Conservation (phyloP, 768 basidiomycete genomes). For the Boletus rufocinnamomeus region DNA sequence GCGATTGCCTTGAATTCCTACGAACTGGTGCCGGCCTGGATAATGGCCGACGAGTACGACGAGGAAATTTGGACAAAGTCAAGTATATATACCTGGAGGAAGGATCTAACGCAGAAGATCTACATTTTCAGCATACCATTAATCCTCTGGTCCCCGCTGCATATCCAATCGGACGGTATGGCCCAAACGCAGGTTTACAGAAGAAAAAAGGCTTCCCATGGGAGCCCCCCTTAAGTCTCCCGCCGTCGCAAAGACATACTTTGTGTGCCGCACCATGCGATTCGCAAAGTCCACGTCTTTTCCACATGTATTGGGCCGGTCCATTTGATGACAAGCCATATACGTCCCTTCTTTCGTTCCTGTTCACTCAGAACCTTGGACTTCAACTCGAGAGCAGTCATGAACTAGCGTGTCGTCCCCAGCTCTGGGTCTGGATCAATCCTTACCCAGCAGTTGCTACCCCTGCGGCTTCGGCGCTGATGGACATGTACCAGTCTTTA, state of each 20-base stretch:
- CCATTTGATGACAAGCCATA: conserved; percentile 97
- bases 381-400: conserved; percentile 53
- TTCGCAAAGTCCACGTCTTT: conserved; percentile 73
- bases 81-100: conserved; percentile 77
- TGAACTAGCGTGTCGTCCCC: conserved; percentile 66
- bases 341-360: conserved; percentile 86
- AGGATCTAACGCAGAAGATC: conserved; percentile 23
- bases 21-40: conserved; percentile 85
- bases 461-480: conserved; percentile 74
- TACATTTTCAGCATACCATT: conserved; percentile 8
- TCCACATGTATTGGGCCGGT: conserved; percentile 98
- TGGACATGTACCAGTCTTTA: conserved; percentile 81
- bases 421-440: conserved; percentile 97
- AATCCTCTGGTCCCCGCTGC: conserved; percentile 25
- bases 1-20: conserved; percentile 90
- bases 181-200: conserved; percentile 55
- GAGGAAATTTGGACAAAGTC: conserved; percentile 75
- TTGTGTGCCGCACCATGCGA: conserved; percentile 60
- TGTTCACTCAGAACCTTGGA: conserved; percentile 90
- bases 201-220: conserved; percentile 60
- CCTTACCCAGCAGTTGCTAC: conserved; percentile 86
- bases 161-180: conserved; percentile 35
- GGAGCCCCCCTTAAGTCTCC: conserved; percentile 57
- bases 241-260: conserved; percentile 46
- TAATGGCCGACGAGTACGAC: conserved; percentile 66